Base-by-base conservation (phyloP, 805 yeast genomes). In the Millerago galiae region DNA sequence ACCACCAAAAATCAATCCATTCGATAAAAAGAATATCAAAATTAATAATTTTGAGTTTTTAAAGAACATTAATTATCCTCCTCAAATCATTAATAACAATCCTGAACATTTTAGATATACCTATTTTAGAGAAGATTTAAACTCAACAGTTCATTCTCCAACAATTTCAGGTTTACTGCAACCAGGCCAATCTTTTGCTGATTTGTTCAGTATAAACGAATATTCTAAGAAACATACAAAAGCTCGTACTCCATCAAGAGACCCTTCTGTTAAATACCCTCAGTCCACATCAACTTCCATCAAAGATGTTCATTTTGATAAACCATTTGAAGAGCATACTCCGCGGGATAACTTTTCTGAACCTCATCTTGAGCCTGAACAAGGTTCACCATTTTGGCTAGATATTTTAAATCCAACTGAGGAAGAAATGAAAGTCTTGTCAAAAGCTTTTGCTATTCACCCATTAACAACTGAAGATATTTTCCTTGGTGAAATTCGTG, bases 381-480 rank as follows among this genome's bases (percentile, higher is more conserved):
- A 12, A 17, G 69, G 68, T 8, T 68, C 79, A 2, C 90, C 95
- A 14, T 89, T 91, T 70, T 91, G 99, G 99, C 70, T 91, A 10
- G 98, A 91, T 61, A 84, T 91, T 11, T 66, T 86, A 44, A 83
- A 87, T 55, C 99, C 99, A 10, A 85, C 95, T 0, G 98, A 93
- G 56, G 97, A 89, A 52, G 99, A 91, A 61, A 87, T 93, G 95
- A 89, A 91, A 55, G 93, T 83, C 0, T 54, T 91, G 12, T 78
- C 95, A 24, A 88, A 88, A 55, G 80, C 97, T 0, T 91, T 91
- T 65, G 95, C 95, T 1, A 87, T 91, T 43, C 99, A 91, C 62
- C 99, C 99, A 0, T 73, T 91, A 53, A 91, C 99, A 1, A 86
- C 97, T 0, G 99, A 91, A 59, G 99, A 91, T 65, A 90, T 91